phyloP scores from a whole-genome alignment of 139 green algal species.

The Microglena sp. region DNA sequence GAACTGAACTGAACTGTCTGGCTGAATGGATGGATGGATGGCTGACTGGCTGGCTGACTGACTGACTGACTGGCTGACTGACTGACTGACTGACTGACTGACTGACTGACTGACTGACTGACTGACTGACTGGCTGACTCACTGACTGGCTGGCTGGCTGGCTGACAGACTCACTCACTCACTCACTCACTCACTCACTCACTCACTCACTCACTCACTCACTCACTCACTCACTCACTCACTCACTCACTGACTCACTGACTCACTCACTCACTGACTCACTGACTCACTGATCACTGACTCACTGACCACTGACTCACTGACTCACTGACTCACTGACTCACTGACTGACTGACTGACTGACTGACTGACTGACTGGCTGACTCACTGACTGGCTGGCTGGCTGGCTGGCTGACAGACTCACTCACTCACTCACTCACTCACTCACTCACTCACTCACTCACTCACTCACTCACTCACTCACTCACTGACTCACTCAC shows the following conservation, averaged over 20 bases:
- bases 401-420: no score
- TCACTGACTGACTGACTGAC: no score
- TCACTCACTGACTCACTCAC: no score
- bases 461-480: no score
- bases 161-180: not conserved
- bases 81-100: not conserved
- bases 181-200: not conserved
- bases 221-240: not conserved
- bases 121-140: not conserved
- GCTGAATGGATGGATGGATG: not conserved
- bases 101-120: not conserved
- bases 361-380: no score
- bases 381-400: no score
- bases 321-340: no score
- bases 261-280: not conserved
- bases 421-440: no score
- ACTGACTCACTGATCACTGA: no score
- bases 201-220: not conserved
- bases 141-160: not conserved
- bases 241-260: not conserved
- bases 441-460: no score
- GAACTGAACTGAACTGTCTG: not conserved
- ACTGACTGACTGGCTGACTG: not conserved
- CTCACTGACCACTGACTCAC: no score
- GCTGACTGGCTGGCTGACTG: not conserved